Evolutionary conservation across 345 rosid species (phyloP).

Genomic region (Arabidopsis arenosa): DNA sequence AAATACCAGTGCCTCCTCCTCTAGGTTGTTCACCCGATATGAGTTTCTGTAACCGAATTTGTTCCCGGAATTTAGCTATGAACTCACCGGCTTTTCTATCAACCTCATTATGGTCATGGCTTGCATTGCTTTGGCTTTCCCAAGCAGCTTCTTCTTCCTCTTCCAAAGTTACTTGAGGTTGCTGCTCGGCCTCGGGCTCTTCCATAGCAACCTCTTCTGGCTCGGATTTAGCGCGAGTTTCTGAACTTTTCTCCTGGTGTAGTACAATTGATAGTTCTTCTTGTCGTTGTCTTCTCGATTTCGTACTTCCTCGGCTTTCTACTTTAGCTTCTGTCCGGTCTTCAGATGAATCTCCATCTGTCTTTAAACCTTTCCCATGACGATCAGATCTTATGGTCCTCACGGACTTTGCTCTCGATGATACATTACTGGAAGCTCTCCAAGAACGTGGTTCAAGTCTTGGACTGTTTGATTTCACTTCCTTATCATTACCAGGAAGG

Average conservation of each 20-base stretch:
- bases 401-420: conserved; percentile 69
- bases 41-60: conserved; percentile 81
- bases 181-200: conserved; percentile 40
- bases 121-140: conserved; percentile 46
- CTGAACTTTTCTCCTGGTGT: conserved; percentile 16
- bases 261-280: conserved; percentile 38
- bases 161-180: conserved; percentile 41
- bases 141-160: conserved; percentile 49
- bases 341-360: conserved; percentile 43
- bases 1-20: conserved; percentile 42
- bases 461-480: conserved; percentile 33
- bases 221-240: conserved; percentile 18
- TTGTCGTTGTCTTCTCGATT: conserved; percentile 32
- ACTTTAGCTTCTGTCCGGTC: conserved; percentile 35
- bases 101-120: conserved; percentile 61
- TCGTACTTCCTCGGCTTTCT: conserved; percentile 37
- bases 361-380: conserved; percentile 34
- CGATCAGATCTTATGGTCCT: conserved; percentile 60
- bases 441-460: conserved; percentile 44
- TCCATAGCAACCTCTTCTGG: conserved; percentile 25
- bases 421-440: conserved; percentile 49
- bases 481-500: conserved; percentile 14
- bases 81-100: conserved; percentile 94
- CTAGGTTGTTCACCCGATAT: conserved; percentile 60
- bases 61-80: conserved; percentile 89